These are phyloP conservation scores for Malus hybrid DNA, from an alignment of 331 rosid genomes.

Conservation along the genomic window DNA sequence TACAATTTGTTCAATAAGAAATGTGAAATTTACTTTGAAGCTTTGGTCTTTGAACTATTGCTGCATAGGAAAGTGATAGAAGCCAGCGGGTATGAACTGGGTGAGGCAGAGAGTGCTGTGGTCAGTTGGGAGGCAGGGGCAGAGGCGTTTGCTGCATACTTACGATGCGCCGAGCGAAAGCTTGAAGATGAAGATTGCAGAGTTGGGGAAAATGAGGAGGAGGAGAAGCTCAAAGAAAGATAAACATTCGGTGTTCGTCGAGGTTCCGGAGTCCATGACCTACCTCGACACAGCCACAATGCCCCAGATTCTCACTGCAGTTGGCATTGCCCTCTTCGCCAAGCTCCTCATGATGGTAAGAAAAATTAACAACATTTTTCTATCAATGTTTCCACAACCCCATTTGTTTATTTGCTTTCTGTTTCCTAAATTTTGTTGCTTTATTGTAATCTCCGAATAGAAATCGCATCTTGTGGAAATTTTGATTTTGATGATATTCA, in stretches of 20 bases:
- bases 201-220: conserved; percentile 22
- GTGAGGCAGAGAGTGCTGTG: conserved; percentile 8
- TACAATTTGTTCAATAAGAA: neutral
- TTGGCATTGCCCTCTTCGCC: conserved; percentile 38
- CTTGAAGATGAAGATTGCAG: conserved; percentile 27
- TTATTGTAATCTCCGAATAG: neutral
- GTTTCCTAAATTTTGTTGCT: neutral
- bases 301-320: conserved; percentile 47
- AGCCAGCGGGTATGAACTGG: conserved; percentile 13
- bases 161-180: conserved; percentile 28
- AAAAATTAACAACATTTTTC: neutral
- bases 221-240: conserved; percentile 13
- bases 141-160: conserved; percentile 2
- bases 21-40: neutral
- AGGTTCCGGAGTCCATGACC: conserved; percentile 38
- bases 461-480: neutral
- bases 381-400: neutral
- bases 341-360: conserved; percentile 51
- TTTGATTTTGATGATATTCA: too few species aligned
- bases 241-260: conserved; percentile 23
- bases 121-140: neutral
- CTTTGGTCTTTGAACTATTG: neutral
- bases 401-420: neutral
- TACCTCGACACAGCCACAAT: conserved; percentile 47
- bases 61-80: neutral